Evolutionary conservation across 75 land plant genomes (phyloP), one percentile per base, ranked within the genome.

Genomic region (Picea sitchensis): DNA sequence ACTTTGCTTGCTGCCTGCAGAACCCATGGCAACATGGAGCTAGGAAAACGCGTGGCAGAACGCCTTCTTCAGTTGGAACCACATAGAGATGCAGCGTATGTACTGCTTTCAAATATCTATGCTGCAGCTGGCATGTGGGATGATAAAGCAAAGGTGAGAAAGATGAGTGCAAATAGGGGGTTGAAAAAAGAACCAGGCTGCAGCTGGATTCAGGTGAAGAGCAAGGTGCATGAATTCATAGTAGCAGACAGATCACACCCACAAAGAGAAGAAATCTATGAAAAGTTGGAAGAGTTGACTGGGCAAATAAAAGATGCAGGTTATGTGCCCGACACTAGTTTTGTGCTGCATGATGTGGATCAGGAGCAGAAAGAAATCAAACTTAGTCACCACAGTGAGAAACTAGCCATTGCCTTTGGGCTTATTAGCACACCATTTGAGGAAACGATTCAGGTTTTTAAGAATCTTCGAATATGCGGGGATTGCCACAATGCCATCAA

Each of bases 1-100:
- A 58, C 86, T 32, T 76, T 89, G 34, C 88, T 89, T 75, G 75
- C 82, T 80, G 84, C 88, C 31, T 89, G 86, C 69, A 86, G 88
- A 80, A 83, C 77, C 11, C 91, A 86, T 80, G 83, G 76, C 36
- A 82, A 89, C 51, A 61, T 82, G 17, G 81, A 86, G 78, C 26
- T 89, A 41, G 88, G 78, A 68, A 84, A 86, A 56, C 73, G 38
- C 12, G 88, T 84, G 20, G 88, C 88, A 65, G 44, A 67, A 23
- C 80, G 76, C 26, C 79, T 86, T 59, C 76, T 86, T 47, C 58
- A 80, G 73, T 63, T 84, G 61, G 86, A 86, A 63, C 86, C 91
- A 13, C 54, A 54, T 56, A 87, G 87, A 79, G 81, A 86, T 36
- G 68, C 76, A 20, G 80, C 83, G 0, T 86, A 86, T 81, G 84